Conservation (phyloP, 345 rosid species). For the Aegle marmelos region DNA sequence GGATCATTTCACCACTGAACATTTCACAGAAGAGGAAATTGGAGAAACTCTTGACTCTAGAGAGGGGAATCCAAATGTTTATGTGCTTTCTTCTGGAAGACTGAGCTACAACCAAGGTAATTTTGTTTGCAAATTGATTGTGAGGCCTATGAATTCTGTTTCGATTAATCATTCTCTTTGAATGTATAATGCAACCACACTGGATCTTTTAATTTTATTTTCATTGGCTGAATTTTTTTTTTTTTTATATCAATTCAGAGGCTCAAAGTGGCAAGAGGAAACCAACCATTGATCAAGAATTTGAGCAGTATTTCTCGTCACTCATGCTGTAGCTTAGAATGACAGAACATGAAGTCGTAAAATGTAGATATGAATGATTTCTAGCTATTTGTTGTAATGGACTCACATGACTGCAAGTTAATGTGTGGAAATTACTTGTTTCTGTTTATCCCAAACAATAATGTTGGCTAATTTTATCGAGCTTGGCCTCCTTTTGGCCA, state of each 20-base stretch:
- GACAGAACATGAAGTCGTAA: not conserved
- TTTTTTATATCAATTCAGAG: conserved; percentile 39
- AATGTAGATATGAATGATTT: not conserved
- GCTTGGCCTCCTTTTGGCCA: not conserved
- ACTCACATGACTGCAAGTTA: not conserved
- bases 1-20: conserved; percentile 34
- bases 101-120: conserved; percentile 67
- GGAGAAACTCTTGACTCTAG: conserved; percentile 33
- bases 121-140: not conserved
- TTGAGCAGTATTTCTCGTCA: conserved; percentile 79
- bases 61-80: conserved; percentile 34
- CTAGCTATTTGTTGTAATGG: not conserved
- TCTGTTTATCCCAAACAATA: not conserved
- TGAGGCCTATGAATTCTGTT: not conserved
- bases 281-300: conserved; percentile 92
- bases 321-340: conserved; percentile 58
- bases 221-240: not conserved
- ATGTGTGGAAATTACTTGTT: not conserved
- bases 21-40: conserved; percentile 41
- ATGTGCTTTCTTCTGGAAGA: conserved; percentile 68
- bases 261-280: conserved; percentile 33
- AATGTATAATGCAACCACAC: not conserved
- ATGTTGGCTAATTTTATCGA: conserved; percentile 1
- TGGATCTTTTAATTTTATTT: not conserved
- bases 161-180: not conserved